Evolutionary conservation across 2,329 filamentous ascomycete species (phyloP).

Genomic region (Colletotrichum sidae): DNA sequence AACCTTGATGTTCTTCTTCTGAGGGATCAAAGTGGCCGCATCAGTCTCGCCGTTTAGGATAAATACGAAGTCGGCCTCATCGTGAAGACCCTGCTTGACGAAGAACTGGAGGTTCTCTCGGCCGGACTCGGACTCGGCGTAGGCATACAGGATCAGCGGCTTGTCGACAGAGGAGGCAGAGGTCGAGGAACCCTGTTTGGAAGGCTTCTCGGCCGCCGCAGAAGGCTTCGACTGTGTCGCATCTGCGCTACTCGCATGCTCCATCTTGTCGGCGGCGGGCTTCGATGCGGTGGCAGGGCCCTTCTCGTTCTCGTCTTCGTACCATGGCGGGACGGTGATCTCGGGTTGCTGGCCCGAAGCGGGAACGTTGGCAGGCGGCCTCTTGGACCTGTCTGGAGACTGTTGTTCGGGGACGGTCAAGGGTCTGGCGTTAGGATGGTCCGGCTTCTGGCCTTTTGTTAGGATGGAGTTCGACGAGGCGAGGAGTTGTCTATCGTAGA

Average conservation of each 20-base stretch:
- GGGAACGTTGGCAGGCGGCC: constrained; percentile 1
- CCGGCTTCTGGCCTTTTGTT: not conserved
- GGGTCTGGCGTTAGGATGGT: too few relatives aligned
- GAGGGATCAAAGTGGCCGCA: constrained; percentile 42
- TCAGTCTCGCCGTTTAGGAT: constrained; percentile 51
- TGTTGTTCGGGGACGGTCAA: too few relatives aligned
- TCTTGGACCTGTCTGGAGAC: not conserved
- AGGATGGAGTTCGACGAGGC: not conserved
- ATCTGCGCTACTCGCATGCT: not conserved
- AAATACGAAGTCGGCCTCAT: constrained; percentile 53
- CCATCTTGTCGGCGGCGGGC: not conserved
- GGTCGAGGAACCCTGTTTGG: not conserved
- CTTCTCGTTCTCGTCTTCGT: constrained; percentile 15
- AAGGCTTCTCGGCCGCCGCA: not conserved
- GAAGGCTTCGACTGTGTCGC: not conserved
- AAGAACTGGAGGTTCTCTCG: constrained; percentile 51
- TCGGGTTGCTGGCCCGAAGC: constrained; percentile 8
- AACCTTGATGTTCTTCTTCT: constrained; percentile 46
- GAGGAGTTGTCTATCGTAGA: not conserved
- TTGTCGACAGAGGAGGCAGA: constrained; percentile 24
- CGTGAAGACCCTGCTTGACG: constrained; percentile 50
- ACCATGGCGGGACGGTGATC: constrained; percentile 17
- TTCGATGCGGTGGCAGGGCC: not conserved
- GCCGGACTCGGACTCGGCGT: constrained; percentile 47
- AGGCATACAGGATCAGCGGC: constrained; percentile 50